Evolutionary conservation across 2,329 filamentous ascomycete species (phyloP), one percentile per base, ranked within the genome.

Genomic region (Chalaropsis ovoidea): DNA sequence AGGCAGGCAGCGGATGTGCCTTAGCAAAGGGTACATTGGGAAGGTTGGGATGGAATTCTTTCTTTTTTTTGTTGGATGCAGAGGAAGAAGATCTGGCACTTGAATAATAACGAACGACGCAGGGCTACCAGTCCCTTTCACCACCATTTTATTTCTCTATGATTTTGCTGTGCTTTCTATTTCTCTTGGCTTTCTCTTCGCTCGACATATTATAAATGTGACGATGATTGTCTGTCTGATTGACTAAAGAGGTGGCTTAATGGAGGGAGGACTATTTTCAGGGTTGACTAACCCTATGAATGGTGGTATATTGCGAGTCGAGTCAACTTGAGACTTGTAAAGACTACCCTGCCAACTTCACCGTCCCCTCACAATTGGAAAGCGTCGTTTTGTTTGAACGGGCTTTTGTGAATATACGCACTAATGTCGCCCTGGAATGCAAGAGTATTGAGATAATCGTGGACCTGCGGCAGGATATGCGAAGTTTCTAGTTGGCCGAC

Each of bases 391-490:
- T 78, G 71, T 49, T 70, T 71, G 69, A 86, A 86, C 0, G 82
- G 82, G 5, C 73, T 71, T 6, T 70, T 72, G 35, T 78, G 76
- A 42, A 88, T 82, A 69, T 80, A 88, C 8, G 79, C 76, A 71
- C 86, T 88, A 31, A 90, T 79, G 71, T 91, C 82, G 1, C 72
- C 71, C 72, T 85, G 80, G 67, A 75, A 74, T 61, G 79, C 77
- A 22, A 86, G 76, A 15, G 74, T 69, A 68, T 86, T 85, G 43
- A 87, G 70, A 70, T 85, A 86, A 69, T 86, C 81, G 70, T 85
- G 82, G 1, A 87, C 82, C 69, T 81, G 79, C 0, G 81, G 80
- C 62, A 87, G 72, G 8, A 86, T 77, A 52, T 76, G 70, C 1
- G 72, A 72, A 0, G 69, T 56, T 71, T 83, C 81, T 6, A 71